Evolutionary conservation across 2,329 filamentous ascomycete species (phyloP), one percentile per base, ranked within the genome.

Genomic region (Aaosphaeria pasadenensis): DNA sequence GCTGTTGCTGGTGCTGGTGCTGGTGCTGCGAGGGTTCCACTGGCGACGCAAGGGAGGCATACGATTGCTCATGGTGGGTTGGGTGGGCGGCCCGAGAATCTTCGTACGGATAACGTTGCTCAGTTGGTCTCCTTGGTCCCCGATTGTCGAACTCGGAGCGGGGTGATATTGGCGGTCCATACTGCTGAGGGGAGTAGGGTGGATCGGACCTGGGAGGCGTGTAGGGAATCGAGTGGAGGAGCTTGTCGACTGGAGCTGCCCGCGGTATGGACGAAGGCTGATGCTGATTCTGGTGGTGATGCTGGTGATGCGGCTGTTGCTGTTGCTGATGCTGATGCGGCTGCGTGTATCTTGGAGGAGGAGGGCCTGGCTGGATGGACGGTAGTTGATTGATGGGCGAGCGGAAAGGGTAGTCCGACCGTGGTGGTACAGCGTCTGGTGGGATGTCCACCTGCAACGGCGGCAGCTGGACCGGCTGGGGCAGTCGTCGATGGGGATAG

Each of bases 381-480:
- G 61, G 62, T 48, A 63, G 66, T 53, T 66, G 66, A 53, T 60
- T 66, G 51, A 70, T 65, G 46, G 70, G 66, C 29, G 70, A 70
- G 54, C 64, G 65, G 56, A 67, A 68, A 46, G 64, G 66, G 62
- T 68, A 66, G 47, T 72, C 68, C 47, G 63, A 40, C 53, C 63
- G 65, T 59, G 65, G 62, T 66, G 56, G 59, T 45, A 67, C 63
- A 69, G 64, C 50, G 49, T 64, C 59, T 44, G 64, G 64, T 30
- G 67, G 69, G 46, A 72, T 72, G 30, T 70, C 64, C n/a, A 36
- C 33, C 33, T 36, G 33, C 44, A 73, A 55, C 24, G 67, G 69
- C 43, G 70, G 65, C 28, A 73, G 58, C 42, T 68, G 71, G 46
- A 72, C 64, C 35, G 71, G 69, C 43, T 71, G 71, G 48, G 71